Conservation (phyloP, 768 basidiomycete genomes). For the Auricularia heimuer region DNA sequence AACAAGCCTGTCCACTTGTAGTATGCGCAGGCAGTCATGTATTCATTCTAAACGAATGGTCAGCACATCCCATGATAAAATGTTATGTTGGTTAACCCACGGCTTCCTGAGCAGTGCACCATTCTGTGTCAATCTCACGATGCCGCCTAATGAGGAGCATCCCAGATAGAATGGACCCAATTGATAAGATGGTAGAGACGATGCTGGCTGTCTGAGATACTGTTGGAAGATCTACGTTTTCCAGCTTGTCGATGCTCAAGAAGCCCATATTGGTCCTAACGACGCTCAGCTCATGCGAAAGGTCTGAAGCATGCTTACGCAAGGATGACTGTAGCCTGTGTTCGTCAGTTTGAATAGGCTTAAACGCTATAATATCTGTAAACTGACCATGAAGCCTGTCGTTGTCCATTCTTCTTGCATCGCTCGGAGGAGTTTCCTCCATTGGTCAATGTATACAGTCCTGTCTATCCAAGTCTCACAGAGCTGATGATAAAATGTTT, state of each 20-base stretch:
- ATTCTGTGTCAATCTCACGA: background rate
- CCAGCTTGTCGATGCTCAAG: background rate
- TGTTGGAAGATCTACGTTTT: background rate
- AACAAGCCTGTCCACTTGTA: background rate
- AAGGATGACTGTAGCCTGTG: background rate
- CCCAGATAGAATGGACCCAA: background rate
- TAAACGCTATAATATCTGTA: background rate
- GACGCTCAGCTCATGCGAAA: background rate
- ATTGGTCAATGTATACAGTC: background rate
- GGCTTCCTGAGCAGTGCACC: background rate
- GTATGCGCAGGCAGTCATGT: background rate
- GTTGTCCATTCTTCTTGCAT: background rate
- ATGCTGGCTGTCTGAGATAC: background rate
- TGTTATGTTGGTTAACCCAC: background rate
- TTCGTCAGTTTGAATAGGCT: background rate
- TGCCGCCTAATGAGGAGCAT: background rate
- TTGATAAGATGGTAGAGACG: background rate
- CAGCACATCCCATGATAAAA: background rate
- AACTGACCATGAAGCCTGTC: background rate
- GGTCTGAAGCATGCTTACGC: background rate
- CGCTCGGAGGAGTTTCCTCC: background rate
- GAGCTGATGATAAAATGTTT: background rate
- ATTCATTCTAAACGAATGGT: background rate
- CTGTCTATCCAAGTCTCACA: background rate
- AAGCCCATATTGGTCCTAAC: background rate